phyloP scores from a whole-genome alignment of 345 rosid species.

The Dovyalis caffra region DNA sequence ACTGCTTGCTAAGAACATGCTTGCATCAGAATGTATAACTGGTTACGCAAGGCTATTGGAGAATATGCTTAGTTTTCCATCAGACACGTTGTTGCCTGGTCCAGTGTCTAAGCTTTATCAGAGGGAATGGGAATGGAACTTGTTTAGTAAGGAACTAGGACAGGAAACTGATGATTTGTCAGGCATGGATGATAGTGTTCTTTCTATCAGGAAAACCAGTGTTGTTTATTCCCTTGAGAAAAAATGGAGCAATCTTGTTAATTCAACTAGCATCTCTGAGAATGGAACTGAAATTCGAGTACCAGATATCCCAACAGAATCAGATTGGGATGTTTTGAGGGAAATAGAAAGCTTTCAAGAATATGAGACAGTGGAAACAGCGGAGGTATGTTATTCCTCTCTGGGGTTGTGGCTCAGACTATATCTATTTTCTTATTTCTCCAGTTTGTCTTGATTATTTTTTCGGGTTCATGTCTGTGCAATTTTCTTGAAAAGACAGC shows the following conservation, averaged over 20 bases:
- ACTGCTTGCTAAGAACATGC: constrained; percentile 69
- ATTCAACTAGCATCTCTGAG: constrained; percentile 37
- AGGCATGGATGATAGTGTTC: constrained; percentile 25
- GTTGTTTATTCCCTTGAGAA: constrained; percentile 63
- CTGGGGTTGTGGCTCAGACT: not conserved
- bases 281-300: constrained; percentile 39
- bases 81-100: constrained; percentile 70
- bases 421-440: not conserved
- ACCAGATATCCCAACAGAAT: constrained; percentile 55
- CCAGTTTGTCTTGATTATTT: not conserved
- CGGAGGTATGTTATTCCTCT: constrained; percentile 66
- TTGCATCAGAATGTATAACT: constrained; percentile 74
- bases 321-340: constrained; percentile 64
- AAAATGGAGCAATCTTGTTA: constrained; percentile 39
- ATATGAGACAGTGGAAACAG: constrained; percentile 70
- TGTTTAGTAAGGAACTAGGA: constrained; percentile 45
- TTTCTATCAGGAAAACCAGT: constrained; percentile 37
- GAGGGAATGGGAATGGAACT: constrained; percentile 77
- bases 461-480: not conserved
- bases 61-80: constrained; percentile 71
- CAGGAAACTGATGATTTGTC: constrained; percentile 30
- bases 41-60: constrained; percentile 79
- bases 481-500: constrained; percentile 16
- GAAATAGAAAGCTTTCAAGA: constrained; percentile 71
- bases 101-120: constrained; percentile 55